Percentiles rank a stretch among this genome's conserved stretches.
Conservation (phyloP, 805 yeast species). For the Starmerella stellata region DNA sequence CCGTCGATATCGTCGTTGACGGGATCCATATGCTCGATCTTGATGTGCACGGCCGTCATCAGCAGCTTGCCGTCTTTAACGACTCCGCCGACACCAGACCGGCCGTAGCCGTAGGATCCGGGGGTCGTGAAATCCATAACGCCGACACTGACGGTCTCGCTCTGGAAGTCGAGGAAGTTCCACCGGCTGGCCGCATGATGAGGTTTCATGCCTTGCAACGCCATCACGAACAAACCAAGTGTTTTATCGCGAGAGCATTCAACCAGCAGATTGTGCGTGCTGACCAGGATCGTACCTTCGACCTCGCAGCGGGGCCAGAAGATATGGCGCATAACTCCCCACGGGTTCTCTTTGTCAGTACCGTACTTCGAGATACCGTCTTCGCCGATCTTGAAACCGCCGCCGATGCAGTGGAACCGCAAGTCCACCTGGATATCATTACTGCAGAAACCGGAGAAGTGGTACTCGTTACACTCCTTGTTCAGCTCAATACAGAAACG, state of each 20-base stretch:
- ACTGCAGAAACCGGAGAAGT: conserved; percentile 43
- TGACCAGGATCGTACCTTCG: conserved; percentile 42
- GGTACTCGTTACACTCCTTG: conserved; percentile 35
- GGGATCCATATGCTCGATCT: conserved; percentile 32
- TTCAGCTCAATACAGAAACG: conserved; percentile 44
- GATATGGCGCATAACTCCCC: conserved; percentile 93
- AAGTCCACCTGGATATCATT: conserved; percentile 57
- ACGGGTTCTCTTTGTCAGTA: conserved; percentile 62
- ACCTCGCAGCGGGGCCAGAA: conserved; percentile 88
- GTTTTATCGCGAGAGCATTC: conserved; percentile 20
- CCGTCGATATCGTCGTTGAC: conserved; percentile 32
- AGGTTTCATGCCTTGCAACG: conserved; percentile 97
- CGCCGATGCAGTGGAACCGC: conserved; percentile 34
- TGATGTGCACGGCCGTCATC: conserved; percentile 47
- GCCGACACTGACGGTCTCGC: conserved; percentile 52
- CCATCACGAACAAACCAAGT: conserved; percentile 75
- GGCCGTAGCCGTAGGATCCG: conserved; percentile 63
- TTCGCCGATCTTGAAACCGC: conserved; percentile 77
- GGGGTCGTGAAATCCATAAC: conserved; percentile 96
- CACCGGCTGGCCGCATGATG: conserved; percentile 96
- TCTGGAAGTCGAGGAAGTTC: conserved; percentile 85
- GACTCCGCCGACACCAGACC: conserved; percentile 62
- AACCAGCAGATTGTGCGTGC: conserved; percentile 22
- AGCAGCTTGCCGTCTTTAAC: conserved; percentile 46
- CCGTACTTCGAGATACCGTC: conserved; percentile 82